Base-by-base conservation (phyloP, 2,329 filamentous ascomycete genomes). In the Orbilia brochopaga region DNA sequence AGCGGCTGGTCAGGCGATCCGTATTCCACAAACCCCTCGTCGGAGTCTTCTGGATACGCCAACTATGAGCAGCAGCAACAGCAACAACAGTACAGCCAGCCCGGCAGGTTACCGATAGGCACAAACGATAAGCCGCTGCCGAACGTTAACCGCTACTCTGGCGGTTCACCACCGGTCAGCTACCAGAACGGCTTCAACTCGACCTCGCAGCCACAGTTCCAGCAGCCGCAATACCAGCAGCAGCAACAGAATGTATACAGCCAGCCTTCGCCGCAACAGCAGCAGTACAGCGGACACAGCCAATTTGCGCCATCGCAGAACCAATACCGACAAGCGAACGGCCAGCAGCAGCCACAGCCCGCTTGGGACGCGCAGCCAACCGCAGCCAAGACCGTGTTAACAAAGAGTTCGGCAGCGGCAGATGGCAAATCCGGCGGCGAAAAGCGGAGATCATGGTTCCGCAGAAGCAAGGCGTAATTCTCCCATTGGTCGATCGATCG, bases 11-110 rank as follows among this genome's bases (percentile, higher is more conserved):
- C 62, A 27, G 58, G 63, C 24, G 69, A 73, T 30, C 62, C 69
- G 24, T 62, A 58, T 35, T 73, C 69, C 40, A 73, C 69, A 13
- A 73, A 73, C 19, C 69, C 69, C 6, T 73, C 69, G 6, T 73
- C 69, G 27, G 69, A 73, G 57, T 44, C 69, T 27, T 67, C 69
- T 6, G 48, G 42, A 10, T 73, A 61, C 15, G 55, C 21, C 37
- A 57, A 57, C 46, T 63, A 66, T 6, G 42, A 61, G 42, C 59
- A 55, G 17, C 66, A 64, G 54, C 60, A 57, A 27, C 67, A 72
- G 50, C 66, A 66, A 21, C 60, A 61, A 44, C 53, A 59, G 13
- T 44, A 46, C 8, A 6, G 23, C 2, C 69, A 73, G 44, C 44
- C 55, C 11, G 32, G 57, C 35, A 53, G 69, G 54, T 55, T 62